These are phyloP conservation scores for Casuarina cunninghamiana DNA, from an alignment of 306 rosid species.

Conservation along the genomic window DNA sequence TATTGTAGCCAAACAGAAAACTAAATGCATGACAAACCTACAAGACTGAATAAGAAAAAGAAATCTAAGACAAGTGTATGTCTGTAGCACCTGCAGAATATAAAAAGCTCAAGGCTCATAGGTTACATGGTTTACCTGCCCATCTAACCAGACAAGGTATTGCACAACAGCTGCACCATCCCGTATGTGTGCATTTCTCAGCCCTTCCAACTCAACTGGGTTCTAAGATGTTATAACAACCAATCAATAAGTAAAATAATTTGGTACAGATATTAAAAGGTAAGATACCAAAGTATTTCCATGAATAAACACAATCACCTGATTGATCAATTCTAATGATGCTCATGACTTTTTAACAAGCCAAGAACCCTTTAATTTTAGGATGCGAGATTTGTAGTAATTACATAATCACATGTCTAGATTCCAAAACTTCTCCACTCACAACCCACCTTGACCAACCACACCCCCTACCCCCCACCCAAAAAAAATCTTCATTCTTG, in stretches of 20 bases:
- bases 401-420: neutral
- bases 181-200: slow-evolving; percentile 78
- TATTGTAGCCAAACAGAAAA: neutral
- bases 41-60: slow-evolving; percentile 5
- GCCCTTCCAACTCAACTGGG: slow-evolving; percentile 84
- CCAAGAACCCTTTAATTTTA: neutral
- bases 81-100: slow-evolving; percentile 9
- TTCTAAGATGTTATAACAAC: slow-evolving; percentile 51
- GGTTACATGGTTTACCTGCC: slow-evolving; percentile 53
- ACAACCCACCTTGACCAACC: no score
- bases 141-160: slow-evolving; percentile 92
- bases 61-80: neutral
- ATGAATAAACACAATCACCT: neutral
- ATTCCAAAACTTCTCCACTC: neutral
- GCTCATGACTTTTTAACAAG: neutral
- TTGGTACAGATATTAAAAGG: neutral
- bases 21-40: neutral
- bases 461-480: no score
- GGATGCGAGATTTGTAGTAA: neutral
- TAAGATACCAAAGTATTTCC: neutral
- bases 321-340: neutral
- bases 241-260: slow-evolving; percentile 5
- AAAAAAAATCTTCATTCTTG: neutral
- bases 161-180: slow-evolving; percentile 98
- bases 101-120: slow-evolving; percentile 20